Conservation (phyloP, 805 yeast genomes). For the Blastobotrys parvus region DNA sequence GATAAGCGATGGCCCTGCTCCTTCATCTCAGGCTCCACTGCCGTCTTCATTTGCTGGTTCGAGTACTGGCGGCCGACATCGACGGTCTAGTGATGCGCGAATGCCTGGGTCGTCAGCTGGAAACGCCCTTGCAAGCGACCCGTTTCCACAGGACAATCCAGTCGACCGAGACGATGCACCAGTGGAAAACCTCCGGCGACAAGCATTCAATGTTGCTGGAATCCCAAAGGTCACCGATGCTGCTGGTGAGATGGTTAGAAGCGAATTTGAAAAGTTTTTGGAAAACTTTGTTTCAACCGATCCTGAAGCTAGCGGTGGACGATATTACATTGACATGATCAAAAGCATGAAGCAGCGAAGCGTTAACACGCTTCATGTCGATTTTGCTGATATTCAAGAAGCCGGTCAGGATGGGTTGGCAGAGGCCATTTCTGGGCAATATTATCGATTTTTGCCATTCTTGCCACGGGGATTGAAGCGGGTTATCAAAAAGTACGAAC, state of each 20-base stretch:
- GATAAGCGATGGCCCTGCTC: not conserved
- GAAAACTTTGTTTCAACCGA: constrained; percentile 45
- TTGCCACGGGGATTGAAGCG: constrained; percentile 65
- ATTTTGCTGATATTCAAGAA: constrained; percentile 66
- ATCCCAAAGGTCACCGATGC: constrained; percentile 84
- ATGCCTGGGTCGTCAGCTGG: constrained; percentile 1
- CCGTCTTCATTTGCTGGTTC: not conserved
- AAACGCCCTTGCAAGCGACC: not conserved
- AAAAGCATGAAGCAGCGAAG: constrained; percentile 73
- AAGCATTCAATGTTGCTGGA: constrained; percentile 24
- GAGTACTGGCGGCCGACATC: not conserved
- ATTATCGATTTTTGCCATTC: constrained; percentile 86
- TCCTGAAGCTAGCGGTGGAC: constrained; percentile 36
- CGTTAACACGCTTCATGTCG: constrained; percentile 70
- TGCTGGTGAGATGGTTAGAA: constrained; percentile 90
- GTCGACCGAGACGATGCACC: constrained; percentile 1
- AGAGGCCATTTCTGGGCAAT: constrained; percentile 81
- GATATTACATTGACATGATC: constrained; percentile 67
- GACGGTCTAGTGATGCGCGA: not conserved
- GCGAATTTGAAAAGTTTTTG: constrained; percentile 78
- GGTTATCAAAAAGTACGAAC: constrained; percentile 67
- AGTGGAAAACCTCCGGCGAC: not conserved
- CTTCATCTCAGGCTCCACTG: not conserved
- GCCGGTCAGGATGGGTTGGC: constrained; percentile 77
- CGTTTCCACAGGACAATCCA: not conserved